Evolutionary conservation across 108 stramenopile species (phyloP).

Genomic region (Skeletonema costatum): DNA sequence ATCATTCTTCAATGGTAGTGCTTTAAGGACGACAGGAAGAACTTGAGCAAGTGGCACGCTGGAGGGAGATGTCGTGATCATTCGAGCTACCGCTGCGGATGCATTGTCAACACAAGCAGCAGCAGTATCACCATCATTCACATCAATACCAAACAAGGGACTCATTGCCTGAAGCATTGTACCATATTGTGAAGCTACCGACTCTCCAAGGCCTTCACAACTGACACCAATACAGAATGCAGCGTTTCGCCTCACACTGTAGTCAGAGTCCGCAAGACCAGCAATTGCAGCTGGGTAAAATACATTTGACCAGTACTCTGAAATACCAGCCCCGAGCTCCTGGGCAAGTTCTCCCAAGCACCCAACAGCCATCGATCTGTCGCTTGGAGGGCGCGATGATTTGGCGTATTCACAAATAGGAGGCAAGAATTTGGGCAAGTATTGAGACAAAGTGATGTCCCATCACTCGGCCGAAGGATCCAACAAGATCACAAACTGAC

Average conservation of each 20-base stretch:
- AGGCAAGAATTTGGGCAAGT: slow-evolving; percentile 84
- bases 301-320: slow-evolving; percentile 80
- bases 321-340: slow-evolving; percentile 70
- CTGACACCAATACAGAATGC: slow-evolving; percentile 93
- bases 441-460: slow-evolving; percentile 82
- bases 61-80: slow-evolving; percentile 89
- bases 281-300: slow-evolving; percentile 83
- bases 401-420: slow-evolving; percentile 89
- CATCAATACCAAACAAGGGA: slow-evolving; percentile 81
- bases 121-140: slow-evolving; percentile 63
- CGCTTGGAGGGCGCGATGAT: slow-evolving; percentile 85
- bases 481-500: slow-evolving; percentile 88
- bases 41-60: slow-evolving; percentile 88
- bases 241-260: slow-evolving; percentile 91
- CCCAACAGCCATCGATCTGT: slow-evolving; percentile 95
- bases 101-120: slow-evolving; percentile 93
- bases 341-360: slow-evolving; percentile 94
- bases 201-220: slow-evolving; percentile 82
- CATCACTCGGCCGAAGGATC: slow-evolving; percentile 84
- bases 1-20: slow-evolving; percentile 91
- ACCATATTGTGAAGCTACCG: slow-evolving; percentile 61
- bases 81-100: slow-evolving; percentile 87
- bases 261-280: slow-evolving; percentile 83
- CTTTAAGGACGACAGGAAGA: slow-evolving; percentile 84
- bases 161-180: slow-evolving; percentile 79